These are phyloP conservation scores for Penicillium odoratum DNA, from an alignment of 495 filamentous ascomycete genomes.

Conservation along the genomic window DNA sequence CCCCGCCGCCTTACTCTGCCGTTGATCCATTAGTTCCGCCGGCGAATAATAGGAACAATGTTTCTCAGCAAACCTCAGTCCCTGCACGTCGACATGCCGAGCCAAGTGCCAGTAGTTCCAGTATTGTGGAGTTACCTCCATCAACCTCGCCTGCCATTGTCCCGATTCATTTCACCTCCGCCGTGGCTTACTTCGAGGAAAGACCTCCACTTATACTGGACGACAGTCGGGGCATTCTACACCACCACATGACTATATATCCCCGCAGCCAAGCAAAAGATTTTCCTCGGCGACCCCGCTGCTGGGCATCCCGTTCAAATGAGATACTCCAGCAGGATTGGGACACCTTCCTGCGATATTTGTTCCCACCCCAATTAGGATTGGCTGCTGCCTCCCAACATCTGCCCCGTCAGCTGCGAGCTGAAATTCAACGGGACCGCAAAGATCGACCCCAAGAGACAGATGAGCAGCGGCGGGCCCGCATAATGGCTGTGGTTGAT, in stretches of 20 bases:
- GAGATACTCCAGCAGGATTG: slow-evolving; percentile 52
- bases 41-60: slow-evolving; percentile 23
- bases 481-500: slow-evolving; percentile 44
- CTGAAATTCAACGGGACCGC: slow-evolving; percentile 43
- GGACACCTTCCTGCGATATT: slow-evolving; percentile 50
- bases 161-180: slow-evolving; percentile 43
- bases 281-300: slow-evolving; percentile 47
- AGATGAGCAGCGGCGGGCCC: slow-evolving; percentile 40
- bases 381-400: slow-evolving; percentile 41
- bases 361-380: slow-evolving; percentile 46
- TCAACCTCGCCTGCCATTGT: slow-evolving; percentile 15
- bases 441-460: slow-evolving; percentile 46
- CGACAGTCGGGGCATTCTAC: slow-evolving; percentile 26
- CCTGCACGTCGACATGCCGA: slow-evolving; percentile 23
- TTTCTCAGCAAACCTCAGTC: slow-evolving; percentile 14
- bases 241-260: slow-evolving; percentile 47
- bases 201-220: slow-evolving; percentile 32
- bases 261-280: slow-evolving; percentile 47
- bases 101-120: slow-evolving; percentile 23
- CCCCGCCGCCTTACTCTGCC: slow-evolving; percentile 47
- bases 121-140: slow-evolving; percentile 7
- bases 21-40: slow-evolving; percentile 40
- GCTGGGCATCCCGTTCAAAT: slow-evolving; percentile 37
- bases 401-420: slow-evolving; percentile 41
- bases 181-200: slow-evolving; percentile 46